Percentiles rank a stretch among this genome's conserved stretches.
Evolutionary conservation across 164 flowering plant species (phyloP).

Genomic region (Tetrastigma voinierianum): DNA sequence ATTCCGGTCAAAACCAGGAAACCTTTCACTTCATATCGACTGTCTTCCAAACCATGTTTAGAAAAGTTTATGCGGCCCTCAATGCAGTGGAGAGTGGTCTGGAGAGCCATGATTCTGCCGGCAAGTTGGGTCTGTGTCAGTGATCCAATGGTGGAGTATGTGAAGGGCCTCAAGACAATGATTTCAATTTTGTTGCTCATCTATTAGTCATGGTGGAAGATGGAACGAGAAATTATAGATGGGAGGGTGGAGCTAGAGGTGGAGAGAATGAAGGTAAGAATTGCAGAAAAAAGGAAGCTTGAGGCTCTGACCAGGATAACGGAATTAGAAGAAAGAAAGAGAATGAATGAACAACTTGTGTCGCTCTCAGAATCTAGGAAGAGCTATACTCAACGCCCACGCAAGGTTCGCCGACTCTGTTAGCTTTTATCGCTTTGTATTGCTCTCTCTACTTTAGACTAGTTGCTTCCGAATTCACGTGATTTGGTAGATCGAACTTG

Average conservation of each 20-base stretch:
- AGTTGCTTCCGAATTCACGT: too few relatives aligned
- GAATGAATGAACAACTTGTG: conserved; percentile 23
- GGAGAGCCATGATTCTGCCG: conserved; percentile 30
- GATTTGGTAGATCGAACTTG: too few relatives aligned
- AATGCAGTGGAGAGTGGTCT: conserved; percentile 43
- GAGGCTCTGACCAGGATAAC: conserved; percentile 29
- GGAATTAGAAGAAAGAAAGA: conserved; percentile 30
- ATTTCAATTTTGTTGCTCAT: too few relatives aligned
- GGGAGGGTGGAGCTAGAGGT: conserved; percentile 32
- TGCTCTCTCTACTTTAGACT: too few relatives aligned
- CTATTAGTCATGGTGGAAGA: conserved; percentile 31
- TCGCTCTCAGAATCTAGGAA: conserved; percentile 16
- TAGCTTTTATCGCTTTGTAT: neutral
- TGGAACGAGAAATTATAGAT: conserved; percentile 27
- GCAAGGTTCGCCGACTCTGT: conserved; percentile 22
- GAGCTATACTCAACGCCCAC: conserved; percentile 9
- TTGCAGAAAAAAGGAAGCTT: conserved; percentile 32
- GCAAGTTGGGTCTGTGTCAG: conserved; percentile 42
- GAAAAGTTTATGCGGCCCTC: conserved; percentile 26
- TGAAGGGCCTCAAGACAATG: conserved; percentile 28
- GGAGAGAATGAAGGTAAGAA: conserved; percentile 28
- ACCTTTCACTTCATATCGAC: conserved; percentile 18
- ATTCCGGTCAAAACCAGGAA: conserved; percentile 16
- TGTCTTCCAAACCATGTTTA: conserved; percentile 28
- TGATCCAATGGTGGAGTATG: conserved; percentile 49